A percentile compares a stretch with the other conserved stretches of the same genome.
Evolutionary conservation across 495 filamentous ascomycete genomes (phyloP).

Genomic region (Paragyromitra xinjiangensis): DNA sequence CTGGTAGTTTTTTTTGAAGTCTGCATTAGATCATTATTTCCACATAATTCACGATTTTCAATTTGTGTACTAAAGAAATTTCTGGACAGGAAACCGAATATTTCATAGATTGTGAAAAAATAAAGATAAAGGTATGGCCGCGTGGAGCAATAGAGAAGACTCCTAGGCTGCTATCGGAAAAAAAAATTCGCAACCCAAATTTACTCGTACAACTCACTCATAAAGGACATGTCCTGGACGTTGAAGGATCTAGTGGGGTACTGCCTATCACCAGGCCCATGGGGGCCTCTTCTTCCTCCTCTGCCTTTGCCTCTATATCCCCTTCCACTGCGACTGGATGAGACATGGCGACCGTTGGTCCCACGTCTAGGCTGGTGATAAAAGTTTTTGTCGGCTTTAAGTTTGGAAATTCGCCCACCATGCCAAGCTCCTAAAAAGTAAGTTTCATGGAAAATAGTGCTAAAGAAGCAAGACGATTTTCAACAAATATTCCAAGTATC

Average conservation of each 20-base stretch:
- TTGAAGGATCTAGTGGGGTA: constrained; percentile 33
- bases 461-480: constrained; percentile 1
- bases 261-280: constrained; percentile 27
- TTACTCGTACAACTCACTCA: constrained; percentile 52
- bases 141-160: background rate
- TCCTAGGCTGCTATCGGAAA: background rate
- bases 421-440: constrained; percentile 45
- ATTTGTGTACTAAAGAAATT: no score
- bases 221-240: constrained; percentile 46
- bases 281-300: constrained; percentile 52
- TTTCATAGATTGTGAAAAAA: background rate
- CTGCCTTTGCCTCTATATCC: constrained; percentile 58
- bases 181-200: background rate
- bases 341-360: constrained; percentile 50
- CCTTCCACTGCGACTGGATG: constrained; percentile 57
- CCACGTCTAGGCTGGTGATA: constrained; percentile 33
- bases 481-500: constrained; percentile 57
- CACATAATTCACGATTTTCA: background rate
- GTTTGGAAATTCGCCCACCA: constrained; percentile 17
- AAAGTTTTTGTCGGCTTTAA: constrained; percentile 44
- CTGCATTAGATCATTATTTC: background rate
- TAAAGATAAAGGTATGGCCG: background rate
- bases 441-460: constrained; percentile 34
- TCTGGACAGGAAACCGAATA: background rate
- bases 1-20: background rate